phyloP scores from a whole-genome alignment of 805 yeast genomes.

The Saturnispora ahearnii region DNA sequence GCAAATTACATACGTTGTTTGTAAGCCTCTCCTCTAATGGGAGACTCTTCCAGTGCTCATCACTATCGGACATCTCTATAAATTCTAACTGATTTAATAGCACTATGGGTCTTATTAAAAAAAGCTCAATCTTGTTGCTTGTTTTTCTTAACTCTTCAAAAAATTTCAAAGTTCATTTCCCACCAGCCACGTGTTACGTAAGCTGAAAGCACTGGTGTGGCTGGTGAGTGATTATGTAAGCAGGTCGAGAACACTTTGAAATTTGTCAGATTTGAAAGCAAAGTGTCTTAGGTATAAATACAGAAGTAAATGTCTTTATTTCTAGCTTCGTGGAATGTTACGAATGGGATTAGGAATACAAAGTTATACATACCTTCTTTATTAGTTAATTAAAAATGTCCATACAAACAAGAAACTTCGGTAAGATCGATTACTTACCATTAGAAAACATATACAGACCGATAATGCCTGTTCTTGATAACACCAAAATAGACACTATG shows the following conservation, averaged over 20 bases:
- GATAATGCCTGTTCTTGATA: slow-evolving; percentile 75
- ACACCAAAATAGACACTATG: slow-evolving; percentile 71
- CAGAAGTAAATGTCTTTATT: not conserved
- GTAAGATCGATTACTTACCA: slow-evolving; percentile 51
- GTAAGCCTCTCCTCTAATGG: slow-evolving; percentile 58
- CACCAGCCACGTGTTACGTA: not conserved
- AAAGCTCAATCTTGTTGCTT: not conserved
- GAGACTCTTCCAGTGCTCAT: slow-evolving; percentile 52
- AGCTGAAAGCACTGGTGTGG: not conserved
- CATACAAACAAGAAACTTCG: slow-evolving; percentile 51
- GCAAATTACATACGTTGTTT: slow-evolving; percentile 42
- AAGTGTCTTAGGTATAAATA: not conserved
- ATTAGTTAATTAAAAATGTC: slow-evolving; percentile 38
- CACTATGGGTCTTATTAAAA: not conserved
- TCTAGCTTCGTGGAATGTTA: not conserved
- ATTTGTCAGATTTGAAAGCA: not conserved
- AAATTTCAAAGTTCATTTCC: not conserved
- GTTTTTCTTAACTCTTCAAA: no score
- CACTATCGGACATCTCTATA: slow-evolving; percentile 27
- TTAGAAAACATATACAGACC: slow-evolving; percentile 65
- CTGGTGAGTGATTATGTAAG: not conserved
- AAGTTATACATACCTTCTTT: no score
- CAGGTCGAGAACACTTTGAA: not conserved
- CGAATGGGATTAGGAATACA: no score
- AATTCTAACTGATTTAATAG: not conserved